Evolutionary conservation across 2,329 filamentous ascomycete species (phyloP), one percentile per base, ranked within the genome.

Genomic region (Onygena corvina): DNA sequence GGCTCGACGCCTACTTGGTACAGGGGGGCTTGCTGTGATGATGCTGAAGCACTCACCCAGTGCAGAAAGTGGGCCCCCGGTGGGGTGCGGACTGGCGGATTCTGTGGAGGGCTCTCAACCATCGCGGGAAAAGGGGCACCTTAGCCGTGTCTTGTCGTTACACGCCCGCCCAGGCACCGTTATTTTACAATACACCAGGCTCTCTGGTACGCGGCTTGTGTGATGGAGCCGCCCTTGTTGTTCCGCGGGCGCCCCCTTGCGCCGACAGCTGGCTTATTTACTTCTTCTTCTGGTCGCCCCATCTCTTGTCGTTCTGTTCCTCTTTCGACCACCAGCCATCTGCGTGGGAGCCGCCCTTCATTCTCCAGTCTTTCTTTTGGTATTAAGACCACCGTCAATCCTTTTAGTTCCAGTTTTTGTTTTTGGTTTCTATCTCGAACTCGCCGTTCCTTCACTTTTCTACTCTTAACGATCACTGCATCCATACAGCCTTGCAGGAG

Each of bases 401-500:
- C 52, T 52, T 53, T 52, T 50, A 40, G 3, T 27, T 27, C 16
- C 27, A 3, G 9, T 42, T 42, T 42, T 42, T 42, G 4, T 54
- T 52, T 50, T 60, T 60, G 53, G 35, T 18, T 33, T 45, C 20
- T 16, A 45, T 23, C 42, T 25, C 29, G 20, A 29, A 25, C 48
- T 14, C 25, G 50, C 38, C 44, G 35, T 47, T 52, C 57, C 54
- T 55, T 56, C 16, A 42, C 12, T 21, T 12, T 12, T 23, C 25
- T 25, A 25, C 36, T 42, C 3, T 11, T 21, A 38, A 9, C 11
- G 18, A 40, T 11, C 35, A 38, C 18, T 21, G 21, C 35, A 12
- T 21, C 18, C 9, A 5, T 4, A 40, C 35, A 40, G 18, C 35
- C 35, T 40, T 40, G 35, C 35, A 40, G 35, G 35, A 42, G 38